Evolutionary conservation across 352 stramenopile genomes (phyloP).

Genomic region (Pythium diclinum): DNA sequence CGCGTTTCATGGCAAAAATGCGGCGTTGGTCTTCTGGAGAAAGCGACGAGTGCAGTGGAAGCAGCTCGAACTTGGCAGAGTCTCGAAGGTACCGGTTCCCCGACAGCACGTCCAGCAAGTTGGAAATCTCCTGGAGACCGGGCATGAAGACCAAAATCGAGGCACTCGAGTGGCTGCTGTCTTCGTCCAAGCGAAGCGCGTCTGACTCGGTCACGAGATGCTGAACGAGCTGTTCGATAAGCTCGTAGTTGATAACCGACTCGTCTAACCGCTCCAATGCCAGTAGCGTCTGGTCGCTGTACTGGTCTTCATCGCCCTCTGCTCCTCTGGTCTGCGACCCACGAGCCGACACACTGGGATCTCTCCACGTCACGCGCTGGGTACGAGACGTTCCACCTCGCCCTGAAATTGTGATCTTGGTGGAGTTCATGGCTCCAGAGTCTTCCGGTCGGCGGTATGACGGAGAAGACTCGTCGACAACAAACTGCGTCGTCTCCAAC

Average conservation of each 20-base stretch:
- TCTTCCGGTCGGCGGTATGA: slow-evolving; percentile 38
- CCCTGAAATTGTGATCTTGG: slow-evolving; percentile 59
- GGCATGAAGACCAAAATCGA: slow-evolving; percentile 96
- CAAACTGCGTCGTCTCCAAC: slow-evolving; percentile 81
- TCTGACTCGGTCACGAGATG: slow-evolving; percentile 65
- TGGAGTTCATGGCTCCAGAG: slow-evolving; percentile 27
- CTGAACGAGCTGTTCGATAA: slow-evolving; percentile 89
- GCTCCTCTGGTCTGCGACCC: background rate
- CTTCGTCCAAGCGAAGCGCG: slow-evolving; percentile 13
- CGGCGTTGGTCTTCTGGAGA: slow-evolving; percentile 91
- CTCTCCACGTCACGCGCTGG: slow-evolving; percentile 56
- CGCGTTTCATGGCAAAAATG: slow-evolving; percentile 82
- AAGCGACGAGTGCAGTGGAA: slow-evolving; percentile 94
- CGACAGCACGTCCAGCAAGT: slow-evolving; percentile 66
- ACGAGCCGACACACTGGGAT: slow-evolving; percentile 9
- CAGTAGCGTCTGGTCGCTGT: slow-evolving; percentile 85
- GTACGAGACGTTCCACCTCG: slow-evolving; percentile 60
- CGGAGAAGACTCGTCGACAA: slow-evolving; percentile 70
- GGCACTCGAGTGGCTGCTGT: slow-evolving; percentile 32
- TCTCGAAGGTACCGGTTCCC: slow-evolving; percentile 52
- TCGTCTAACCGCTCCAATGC: slow-evolving; percentile 86
- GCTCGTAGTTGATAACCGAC: slow-evolving; percentile 93
- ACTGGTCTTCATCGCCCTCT: slow-evolving; percentile 50
- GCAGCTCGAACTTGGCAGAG: slow-evolving; percentile 56
- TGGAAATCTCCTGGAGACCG: slow-evolving; percentile 93